A percentile compares a stretch with the other conserved stretches of the same genome.
Evolutionary conservation across 2,329 filamentous ascomycete species (phyloP).

Genomic region (Claviceps humidiphila): DNA sequence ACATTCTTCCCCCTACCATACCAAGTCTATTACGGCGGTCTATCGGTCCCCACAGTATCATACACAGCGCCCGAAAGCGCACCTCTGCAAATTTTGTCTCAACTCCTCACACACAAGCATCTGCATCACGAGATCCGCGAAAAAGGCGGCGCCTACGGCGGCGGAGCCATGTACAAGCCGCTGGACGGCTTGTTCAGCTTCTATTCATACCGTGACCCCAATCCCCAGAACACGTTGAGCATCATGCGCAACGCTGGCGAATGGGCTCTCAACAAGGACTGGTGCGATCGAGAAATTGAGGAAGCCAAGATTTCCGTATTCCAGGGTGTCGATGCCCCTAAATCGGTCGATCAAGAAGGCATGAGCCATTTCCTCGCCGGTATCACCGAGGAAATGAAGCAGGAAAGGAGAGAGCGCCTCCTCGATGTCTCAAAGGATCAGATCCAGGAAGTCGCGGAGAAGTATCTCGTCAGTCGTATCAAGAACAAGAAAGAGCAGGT

Average conservation of each 20-base stretch:
- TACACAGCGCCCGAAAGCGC: constrained; percentile 67
- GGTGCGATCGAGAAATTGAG: constrained; percentile 76
- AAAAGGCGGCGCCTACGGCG: constrained; percentile 93
- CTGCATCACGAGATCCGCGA: constrained; percentile 95
- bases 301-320: constrained; percentile 95
- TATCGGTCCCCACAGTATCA: constrained; percentile 69
- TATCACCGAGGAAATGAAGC: constrained; percentile 79
- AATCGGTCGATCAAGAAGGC: constrained; percentile 76
- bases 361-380: constrained; percentile 76
- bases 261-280: constrained; percentile 71
- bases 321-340: constrained; percentile 79
- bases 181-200: constrained; percentile 83
- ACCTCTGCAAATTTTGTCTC: constrained; percentile 74
- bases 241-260: constrained; percentile 73
- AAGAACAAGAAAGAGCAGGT: constrained; percentile 46
- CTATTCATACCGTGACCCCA: constrained; percentile 94
- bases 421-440: constrained; percentile 75
- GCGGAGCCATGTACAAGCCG: constrained; percentile 69
- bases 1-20: constrained; percentile 91
- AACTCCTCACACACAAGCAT: constrained; percentile 91
- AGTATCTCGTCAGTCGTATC: constrained; percentile 60
- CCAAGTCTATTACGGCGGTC: constrained; percentile 88
- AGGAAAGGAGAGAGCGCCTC: constrained; percentile 67
- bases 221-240: constrained; percentile 73
- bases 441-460: constrained; percentile 68